Base-by-base conservation (phyloP, 192 early-diverging fungal genomes). In the Coemansia sp. region DNA sequence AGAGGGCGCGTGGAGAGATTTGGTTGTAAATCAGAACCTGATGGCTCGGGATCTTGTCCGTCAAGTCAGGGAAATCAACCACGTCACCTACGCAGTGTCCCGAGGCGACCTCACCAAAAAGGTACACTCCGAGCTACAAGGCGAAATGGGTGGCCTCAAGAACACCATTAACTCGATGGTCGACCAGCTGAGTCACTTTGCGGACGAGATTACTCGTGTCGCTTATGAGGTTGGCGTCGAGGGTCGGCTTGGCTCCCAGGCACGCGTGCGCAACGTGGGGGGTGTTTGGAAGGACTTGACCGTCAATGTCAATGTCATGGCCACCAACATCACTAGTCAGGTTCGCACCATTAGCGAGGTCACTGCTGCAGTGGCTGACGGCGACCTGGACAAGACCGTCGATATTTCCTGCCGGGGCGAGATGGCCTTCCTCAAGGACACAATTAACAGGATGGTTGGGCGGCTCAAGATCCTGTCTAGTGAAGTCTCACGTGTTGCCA, bases 31-130 rank as follows among this genome's bases (percentile, higher is more conserved):
- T 61, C 86, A 89, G 50, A 91, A 91, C 67, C 82, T 71, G 35
- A 89, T 91, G 90, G 85, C 88, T 0, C 59, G 62, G 51, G 89
- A 89, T 55, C 45, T 91, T n/a, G 89, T 88, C 0, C 63, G 74
- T n/a, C 88, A 90, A 64, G 88, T 92, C 10, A 86, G 90, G 23
- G 84, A 83, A 14, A 92, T 92, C 63, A 86, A 88, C 18, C 67
- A 69, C 43, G 89, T 92, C 9, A 84, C 76, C 36, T 86, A 79
- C 45, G 84, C 90, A 0, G 86, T 92, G 8, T 87, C 85, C 3
- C 50, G 64, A 21, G 86, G 86, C 24, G 84, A 87, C 62, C 60
- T 87, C 3, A 82, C 74, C 2, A 75, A 73, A 26, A 87, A 83
- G 33, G 80, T 87, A 39, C 68, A 70, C 2, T 74, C 79, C 2